phyloP scores from a whole-genome alignment of 78 protist genomes.

The Emiliania huxleyi region DNA sequence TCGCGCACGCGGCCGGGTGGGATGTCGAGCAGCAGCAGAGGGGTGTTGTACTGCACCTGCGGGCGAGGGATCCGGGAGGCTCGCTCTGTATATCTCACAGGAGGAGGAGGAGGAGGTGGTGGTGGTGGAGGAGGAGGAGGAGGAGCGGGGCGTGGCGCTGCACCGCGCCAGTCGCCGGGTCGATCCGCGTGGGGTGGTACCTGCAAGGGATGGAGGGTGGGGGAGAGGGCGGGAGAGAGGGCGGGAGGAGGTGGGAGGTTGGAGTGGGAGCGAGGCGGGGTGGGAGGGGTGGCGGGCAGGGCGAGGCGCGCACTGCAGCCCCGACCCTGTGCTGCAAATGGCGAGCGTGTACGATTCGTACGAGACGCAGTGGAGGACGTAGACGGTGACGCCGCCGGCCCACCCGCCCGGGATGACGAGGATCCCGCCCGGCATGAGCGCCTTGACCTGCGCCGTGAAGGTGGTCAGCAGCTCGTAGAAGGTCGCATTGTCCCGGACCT shows the following conservation, averaged over 20 bases:
- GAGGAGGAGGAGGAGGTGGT: no score
- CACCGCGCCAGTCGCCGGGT: neutral
- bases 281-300: no score
- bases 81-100: no score
- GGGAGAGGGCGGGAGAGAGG: no score
- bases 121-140: no score
- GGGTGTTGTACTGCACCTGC: conserved; percentile 10
- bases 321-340: neutral
- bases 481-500: neutral
- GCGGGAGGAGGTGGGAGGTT: no score
- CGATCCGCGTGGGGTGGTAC: neutral
- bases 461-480: neutral
- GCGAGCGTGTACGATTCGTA: neutral
- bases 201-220: no score
- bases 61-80: no score
- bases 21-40: neutral
- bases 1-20: neutral
- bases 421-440: neutral
- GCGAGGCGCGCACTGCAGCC: no score
- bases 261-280: no score
- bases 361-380: conserved; percentile 17
- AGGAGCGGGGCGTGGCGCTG: no score
- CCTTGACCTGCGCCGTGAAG: neutral
- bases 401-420: neutral
- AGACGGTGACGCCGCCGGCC: neutral